Evolutionary conservation across 2,329 filamentous ascomycete genomes (phyloP).

Genomic region (Xylaria polymorpha): DNA sequence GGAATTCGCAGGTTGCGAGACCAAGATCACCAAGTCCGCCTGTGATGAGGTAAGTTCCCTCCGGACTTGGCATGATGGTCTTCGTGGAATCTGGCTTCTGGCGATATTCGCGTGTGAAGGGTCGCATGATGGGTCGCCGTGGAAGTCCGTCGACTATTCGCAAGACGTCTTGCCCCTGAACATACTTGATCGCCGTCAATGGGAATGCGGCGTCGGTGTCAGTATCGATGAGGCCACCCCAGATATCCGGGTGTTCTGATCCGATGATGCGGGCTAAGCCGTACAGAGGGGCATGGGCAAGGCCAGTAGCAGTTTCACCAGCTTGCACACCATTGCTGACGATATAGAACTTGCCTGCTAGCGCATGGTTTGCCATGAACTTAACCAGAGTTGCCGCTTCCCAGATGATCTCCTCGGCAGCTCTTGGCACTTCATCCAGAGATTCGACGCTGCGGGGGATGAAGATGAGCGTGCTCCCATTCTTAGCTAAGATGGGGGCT

Average conservation of each 20-base stretch:
- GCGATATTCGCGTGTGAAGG: conserved; percentile 35
- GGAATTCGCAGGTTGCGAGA: conserved; percentile 51
- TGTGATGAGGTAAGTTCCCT: conserved; percentile 58
- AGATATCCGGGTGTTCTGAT: conserved; percentile 53
- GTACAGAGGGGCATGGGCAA: conserved; percentile 52
- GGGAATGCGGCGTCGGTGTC: conserved; percentile 49
- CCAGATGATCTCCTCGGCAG: conserved; percentile 30
- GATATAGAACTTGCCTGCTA: conserved; percentile 10
- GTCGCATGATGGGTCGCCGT: conserved; percentile 45
- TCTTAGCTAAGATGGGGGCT: background rate
- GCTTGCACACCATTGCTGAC: conserved; percentile 12
- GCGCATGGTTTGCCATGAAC: background rate
- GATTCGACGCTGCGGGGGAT: conserved; percentile 10
- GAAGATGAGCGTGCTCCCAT: conserved; percentile 20
- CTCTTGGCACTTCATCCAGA: conserved; percentile 24
- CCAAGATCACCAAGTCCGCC: conserved; percentile 56
- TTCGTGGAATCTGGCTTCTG: conserved; percentile 34
- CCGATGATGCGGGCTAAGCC: conserved; percentile 54
- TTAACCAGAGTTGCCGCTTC: conserved; percentile 33
- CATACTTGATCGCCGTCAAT: conserved; percentile 52
- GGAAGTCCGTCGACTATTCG: conserved; percentile 51
- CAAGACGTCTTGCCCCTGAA: conserved; percentile 53
- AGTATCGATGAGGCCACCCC: conserved; percentile 51
- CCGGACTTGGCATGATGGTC: conserved; percentile 42
- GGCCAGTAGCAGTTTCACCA: conserved; percentile 34